Evolutionary conservation across 495 filamentous ascomycete species (phyloP), one percentile per base, ranked within the genome.

Genomic region (Trichodelitschia bisporula): DNA sequence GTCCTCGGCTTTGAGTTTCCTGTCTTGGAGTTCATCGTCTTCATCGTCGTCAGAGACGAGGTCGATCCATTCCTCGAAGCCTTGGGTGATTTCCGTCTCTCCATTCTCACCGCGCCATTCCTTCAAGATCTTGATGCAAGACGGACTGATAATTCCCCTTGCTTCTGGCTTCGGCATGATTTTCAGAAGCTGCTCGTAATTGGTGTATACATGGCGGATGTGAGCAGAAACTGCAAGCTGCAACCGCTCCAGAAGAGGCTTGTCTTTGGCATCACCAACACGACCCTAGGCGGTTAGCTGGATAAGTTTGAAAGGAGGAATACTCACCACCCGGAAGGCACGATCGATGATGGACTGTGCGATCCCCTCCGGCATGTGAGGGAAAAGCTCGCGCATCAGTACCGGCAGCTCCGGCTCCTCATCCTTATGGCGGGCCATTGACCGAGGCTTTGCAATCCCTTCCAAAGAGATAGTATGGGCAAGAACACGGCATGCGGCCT

Each of bases 21-120:
- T n/a, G n/a, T n/a, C n/a, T n/a, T n/a, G n/a, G n/a, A n/a, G n/a
- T n/a, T 41, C 38, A 23, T 29, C 26, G 26, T 40, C 31, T 4
- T 37, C 29, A 29, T 40, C 29, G 36, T 36, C 26, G 36, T 40
- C 39, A 33, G 30, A 21, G 20, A 76, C 72, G 33, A 90, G 75
- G 39, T 82, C 64, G 36, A 86, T 72, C 18, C 82, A 65, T 46
- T 84, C 77, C 19, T 71, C 63, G 32, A 86, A 67, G 33, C 77
- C 72, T 43, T 86, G 75, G 39, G 82, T 73, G 5, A 82, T 58
- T 38, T 74, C 69, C 31, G 68, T 82, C 73, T 44, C 78, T 75
- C 40, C 84, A 77, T 28, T 77, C 78, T 45, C 79, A 70, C 83
- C 83, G 91, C 57, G 77, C 69, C 42, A 77, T 63, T 32, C 91